Evolutionary conservation across 208 protist genomes (phyloP).

Genomic region (Wallacemonas sp.): DNA sequence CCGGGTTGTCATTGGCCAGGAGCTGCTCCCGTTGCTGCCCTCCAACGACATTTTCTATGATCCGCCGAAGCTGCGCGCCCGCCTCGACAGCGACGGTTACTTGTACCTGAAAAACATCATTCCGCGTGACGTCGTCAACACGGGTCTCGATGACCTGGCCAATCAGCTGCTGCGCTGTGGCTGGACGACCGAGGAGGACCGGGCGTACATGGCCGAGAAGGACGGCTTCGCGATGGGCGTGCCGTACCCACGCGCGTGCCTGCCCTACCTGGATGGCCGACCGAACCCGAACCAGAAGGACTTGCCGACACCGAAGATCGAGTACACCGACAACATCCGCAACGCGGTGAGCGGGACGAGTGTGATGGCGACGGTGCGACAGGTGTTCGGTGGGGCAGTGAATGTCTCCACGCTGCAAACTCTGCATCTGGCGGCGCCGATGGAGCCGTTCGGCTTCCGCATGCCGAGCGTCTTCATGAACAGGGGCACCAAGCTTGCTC

Average conservation of each 20-base stretch:
- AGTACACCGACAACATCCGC: constrained; percentile 60
- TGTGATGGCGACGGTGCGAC: constrained; percentile 78
- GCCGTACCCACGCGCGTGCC: constrained; percentile 40
- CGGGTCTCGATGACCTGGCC: constrained; percentile 59
- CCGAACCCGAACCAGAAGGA: background rate
- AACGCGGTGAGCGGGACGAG: constrained; percentile 70
- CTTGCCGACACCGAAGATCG: constrained; percentile 56
- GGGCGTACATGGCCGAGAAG: constrained; percentile 23
- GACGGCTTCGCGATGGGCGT: constrained; percentile 75
- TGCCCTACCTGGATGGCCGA: background rate
- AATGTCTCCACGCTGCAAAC: constrained; percentile 48
- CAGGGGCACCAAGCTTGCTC: constrained; percentile 75
- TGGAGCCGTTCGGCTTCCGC: constrained; percentile 70
- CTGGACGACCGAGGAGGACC: constrained; percentile 57
- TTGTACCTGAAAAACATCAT: constrained; percentile 85
- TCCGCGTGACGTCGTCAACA: constrained; percentile 54
- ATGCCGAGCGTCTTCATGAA: constrained; percentile 77
- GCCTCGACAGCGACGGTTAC: constrained; percentile 83
- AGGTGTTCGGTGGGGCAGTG: constrained; percentile 86
- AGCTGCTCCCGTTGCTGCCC: constrained; percentile 66
- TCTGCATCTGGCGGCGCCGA: constrained; percentile 63
- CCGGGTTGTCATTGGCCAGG: constrained; percentile 47
- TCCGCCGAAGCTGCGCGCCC: constrained; percentile 69
- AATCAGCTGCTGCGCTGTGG: constrained; percentile 59
- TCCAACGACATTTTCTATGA: constrained; percentile 90